Conservation (phyloP, 345 rosid genomes). For the Nephelium lappaceum region DNA sequence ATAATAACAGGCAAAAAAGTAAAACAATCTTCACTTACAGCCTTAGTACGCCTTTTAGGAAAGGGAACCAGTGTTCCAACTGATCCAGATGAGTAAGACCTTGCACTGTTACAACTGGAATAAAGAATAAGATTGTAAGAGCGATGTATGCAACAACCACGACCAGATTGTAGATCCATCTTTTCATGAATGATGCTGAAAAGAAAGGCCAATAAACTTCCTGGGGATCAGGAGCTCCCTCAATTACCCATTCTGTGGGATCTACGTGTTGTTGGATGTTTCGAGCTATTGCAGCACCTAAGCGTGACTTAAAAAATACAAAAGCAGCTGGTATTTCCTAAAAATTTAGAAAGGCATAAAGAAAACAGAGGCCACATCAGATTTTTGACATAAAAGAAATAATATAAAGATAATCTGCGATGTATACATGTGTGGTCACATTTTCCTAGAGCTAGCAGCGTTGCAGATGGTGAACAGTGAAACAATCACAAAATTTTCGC, state of each 20-base stretch:
- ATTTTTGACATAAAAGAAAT: constrained; percentile 3
- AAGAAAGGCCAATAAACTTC: constrained; percentile 92
- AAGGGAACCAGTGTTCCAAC: constrained; percentile 81
- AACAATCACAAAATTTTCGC: neutral
- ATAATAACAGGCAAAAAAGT: neutral
- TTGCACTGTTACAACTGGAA: constrained; percentile 84
- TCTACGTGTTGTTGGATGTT: constrained; percentile 78
- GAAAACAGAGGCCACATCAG: constrained; percentile 17
- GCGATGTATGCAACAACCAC: constrained; percentile 53
- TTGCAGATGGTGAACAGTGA: neutral
- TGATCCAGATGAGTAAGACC: constrained; percentile 87
- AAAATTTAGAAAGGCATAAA: constrained; percentile 21
- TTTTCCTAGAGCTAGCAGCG: constrained; percentile 9
- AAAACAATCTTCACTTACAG: constrained; percentile 52
- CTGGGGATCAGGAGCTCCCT: constrained; percentile 79
- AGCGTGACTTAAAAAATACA: constrained; percentile 80
- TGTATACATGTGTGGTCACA: neutral
- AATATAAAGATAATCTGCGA: neutral
- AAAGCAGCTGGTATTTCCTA: constrained; percentile 93
- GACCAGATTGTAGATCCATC: constrained; percentile 68
- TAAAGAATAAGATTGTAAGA: constrained; percentile 63
- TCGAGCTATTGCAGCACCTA: constrained; percentile 75
- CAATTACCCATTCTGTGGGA: constrained; percentile 89
- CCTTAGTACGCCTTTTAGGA: constrained; percentile 58
- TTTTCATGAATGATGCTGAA: constrained; percentile 73